Evolutionary conservation across 306 rosid species (phyloP).

Genomic region (Luffa aegyptiaca): DNA sequence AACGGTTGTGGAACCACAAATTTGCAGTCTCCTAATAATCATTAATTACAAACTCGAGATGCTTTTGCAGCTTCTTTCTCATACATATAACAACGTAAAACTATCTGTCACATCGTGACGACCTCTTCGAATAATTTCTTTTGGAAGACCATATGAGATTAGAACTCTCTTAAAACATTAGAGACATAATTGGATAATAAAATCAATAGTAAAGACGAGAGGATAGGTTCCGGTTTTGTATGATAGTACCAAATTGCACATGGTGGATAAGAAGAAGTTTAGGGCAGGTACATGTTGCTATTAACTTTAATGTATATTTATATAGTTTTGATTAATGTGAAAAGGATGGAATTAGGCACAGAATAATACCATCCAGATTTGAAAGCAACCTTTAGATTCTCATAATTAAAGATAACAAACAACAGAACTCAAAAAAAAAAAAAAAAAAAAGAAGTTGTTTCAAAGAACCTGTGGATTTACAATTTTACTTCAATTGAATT

Average conservation of each 20-base stretch:
- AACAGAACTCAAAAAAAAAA: background rate
- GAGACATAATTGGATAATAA: background rate
- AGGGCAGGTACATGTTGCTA: conserved; percentile 15
- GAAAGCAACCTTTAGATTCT: conserved; percentile 54
- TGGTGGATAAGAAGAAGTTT: background rate
- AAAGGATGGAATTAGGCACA: conserved; percentile 52
- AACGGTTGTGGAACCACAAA: too few species aligned
- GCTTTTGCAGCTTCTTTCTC: too few species aligned
- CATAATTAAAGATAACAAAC: conserved; percentile 9
- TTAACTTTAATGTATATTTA: background rate
- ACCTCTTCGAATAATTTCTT: too few species aligned
- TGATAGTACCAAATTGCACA: background rate
- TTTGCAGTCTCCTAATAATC: too few species aligned
- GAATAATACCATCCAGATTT: conserved; percentile 51
- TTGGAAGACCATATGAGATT: background rate
- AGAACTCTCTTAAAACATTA: background rate
- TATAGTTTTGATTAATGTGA: conserved; percentile 41
- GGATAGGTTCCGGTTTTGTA: background rate
- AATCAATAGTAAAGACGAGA: background rate
- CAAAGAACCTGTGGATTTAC: too few species aligned
- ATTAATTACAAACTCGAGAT: too few species aligned
- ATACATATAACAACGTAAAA: too few species aligned
- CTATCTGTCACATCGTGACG: too few species aligned
- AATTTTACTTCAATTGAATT: too few species aligned
- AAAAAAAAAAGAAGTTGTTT: background rate